phyloP scores from a whole-genome alignment of 352 stramenopile genomes.

The Halophytophthora polymorphica region DNA sequence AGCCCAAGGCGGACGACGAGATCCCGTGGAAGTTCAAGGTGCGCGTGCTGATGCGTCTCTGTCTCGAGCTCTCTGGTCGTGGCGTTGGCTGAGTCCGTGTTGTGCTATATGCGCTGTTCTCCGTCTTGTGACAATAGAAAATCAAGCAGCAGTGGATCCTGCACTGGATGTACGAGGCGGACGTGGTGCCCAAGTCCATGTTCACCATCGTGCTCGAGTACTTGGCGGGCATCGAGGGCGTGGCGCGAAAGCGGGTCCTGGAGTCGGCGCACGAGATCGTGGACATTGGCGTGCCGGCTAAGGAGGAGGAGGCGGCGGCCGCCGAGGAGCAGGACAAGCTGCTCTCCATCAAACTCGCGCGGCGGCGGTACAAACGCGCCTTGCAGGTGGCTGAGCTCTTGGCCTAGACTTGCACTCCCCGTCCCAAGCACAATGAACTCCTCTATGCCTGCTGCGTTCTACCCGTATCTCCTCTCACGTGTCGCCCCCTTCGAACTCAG shows the following conservation, averaged over 20 bases:
- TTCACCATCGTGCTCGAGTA: slow-evolving; percentile 76
- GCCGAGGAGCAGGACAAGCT: slow-evolving; percentile 52
- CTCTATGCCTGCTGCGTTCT: background rate
- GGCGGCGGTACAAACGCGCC: slow-evolving; percentile 76
- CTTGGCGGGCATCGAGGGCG: slow-evolving; percentile 63
- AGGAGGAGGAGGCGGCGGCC: slow-evolving; percentile 33
- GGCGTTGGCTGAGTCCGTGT: slow-evolving; percentile 3
- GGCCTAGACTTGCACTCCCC: slow-evolving; percentile 23
- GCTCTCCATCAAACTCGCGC: slow-evolving; percentile 50
- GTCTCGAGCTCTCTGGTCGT: background rate
- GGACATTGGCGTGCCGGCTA: slow-evolving; percentile 52
- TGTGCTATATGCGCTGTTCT: slow-evolving; percentile 3
- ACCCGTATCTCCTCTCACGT: slow-evolving; percentile 2
- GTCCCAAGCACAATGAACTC: background rate
- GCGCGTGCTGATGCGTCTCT: background rate
- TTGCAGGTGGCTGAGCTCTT: slow-evolving; percentile 72
- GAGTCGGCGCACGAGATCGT: slow-evolving; percentile 72
- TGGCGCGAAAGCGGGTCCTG: slow-evolving; percentile 63
- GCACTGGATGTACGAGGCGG: slow-evolving; percentile 79
- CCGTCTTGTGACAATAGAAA: slow-evolving; percentile 38
- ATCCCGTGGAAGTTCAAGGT: slow-evolving; percentile 84
- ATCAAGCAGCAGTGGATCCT: slow-evolving; percentile 83
- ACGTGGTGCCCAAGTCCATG: slow-evolving; percentile 79
- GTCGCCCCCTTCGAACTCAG: slow-evolving; percentile 4
- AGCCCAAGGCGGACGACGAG: slow-evolving; percentile 48